These are phyloP conservation scores for Parastagonospora nodorum DNA, from an alignment of 2,329 filamentous ascomycete genomes.

Conservation along the genomic window DNA sequence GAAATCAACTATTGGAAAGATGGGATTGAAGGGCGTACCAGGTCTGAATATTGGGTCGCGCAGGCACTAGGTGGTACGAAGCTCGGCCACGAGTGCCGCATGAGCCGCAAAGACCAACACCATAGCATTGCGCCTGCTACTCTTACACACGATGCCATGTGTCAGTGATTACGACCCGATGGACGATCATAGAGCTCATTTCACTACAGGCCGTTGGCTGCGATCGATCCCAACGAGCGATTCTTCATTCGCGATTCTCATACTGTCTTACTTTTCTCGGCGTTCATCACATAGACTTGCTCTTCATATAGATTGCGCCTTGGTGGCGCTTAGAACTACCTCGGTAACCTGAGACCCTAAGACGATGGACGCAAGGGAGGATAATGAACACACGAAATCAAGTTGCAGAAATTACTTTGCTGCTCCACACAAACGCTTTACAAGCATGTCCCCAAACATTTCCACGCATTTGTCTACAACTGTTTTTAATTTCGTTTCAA, in stretches of 20 bases:
- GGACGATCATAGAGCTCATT: background rate
- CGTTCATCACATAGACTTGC: conserved; percentile 9
- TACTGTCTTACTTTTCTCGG: conserved; percentile 5
- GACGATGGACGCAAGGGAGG: conserved; percentile 12
- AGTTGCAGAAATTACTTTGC: too few species aligned
- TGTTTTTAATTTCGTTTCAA: too few species aligned
- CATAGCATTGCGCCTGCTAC: too few species aligned
- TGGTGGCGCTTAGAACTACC: background rate
- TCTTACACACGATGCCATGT: background rate
- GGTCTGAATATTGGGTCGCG: conserved; percentile 45
- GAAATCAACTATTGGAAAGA: conserved; percentile 53
- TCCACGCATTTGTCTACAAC: too few species aligned
- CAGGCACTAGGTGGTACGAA: conserved; percentile 6
- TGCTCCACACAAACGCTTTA: too few species aligned
- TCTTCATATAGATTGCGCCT: conserved; percentile 3
- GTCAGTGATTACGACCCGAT: background rate
- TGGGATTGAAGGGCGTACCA: conserved; percentile 53
- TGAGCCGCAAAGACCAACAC: too few species aligned
- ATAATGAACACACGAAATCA: background rate
- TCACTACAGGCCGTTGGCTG: background rate
- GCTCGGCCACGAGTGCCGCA: background rate
- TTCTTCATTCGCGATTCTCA: background rate
- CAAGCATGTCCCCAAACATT: too few species aligned
- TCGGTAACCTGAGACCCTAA: background rate
- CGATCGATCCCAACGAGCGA: background rate